Conservation (phyloP, 1,284 basidiomycete genomes). For the Moniliella sp. region DNA sequence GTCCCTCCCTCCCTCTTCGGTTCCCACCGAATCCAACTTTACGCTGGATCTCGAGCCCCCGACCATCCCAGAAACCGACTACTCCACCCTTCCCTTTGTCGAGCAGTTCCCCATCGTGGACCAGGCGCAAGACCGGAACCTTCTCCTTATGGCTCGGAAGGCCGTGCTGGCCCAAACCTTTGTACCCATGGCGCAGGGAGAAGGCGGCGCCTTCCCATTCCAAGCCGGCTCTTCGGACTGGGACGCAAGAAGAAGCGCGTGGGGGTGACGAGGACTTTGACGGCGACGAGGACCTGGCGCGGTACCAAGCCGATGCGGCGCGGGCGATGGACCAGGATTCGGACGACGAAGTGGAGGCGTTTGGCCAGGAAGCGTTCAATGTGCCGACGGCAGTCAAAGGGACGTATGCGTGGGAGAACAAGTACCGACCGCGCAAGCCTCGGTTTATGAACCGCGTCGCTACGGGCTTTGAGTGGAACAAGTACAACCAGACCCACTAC, state of each 20-base stretch:
- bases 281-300: slow-evolving; percentile 2
- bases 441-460: slow-evolving; percentile 97
- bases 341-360: slow-evolving; percentile 65
- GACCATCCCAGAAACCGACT: slow-evolving; percentile 6
- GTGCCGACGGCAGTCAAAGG: slow-evolving; percentile 16
- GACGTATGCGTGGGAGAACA: slow-evolving; percentile 92
- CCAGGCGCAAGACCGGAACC: no score
- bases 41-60: slow-evolving; percentile 14
- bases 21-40: slow-evolving; percentile 5
- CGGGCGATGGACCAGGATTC: slow-evolving; percentile 83
- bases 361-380: slow-evolving; percentile 24
- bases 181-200: slow-evolving; percentile 8
- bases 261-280: neutral
- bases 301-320: slow-evolving; percentile 37
- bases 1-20: no score
- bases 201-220: no score
- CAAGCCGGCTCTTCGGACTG: no score
- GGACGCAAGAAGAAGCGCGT: no score
- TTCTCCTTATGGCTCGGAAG: slow-evolving; percentile 10
- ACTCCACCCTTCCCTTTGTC: slow-evolving; percentile 10
- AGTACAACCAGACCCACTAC: slow-evolving; percentile 38
- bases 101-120: no score
- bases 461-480: slow-evolving; percentile 99
- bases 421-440: slow-evolving; percentile 91
- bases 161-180: slow-evolving; percentile 10